These are phyloP conservation scores for Hyparrhenia diplandra DNA, from an alignment of 176 grass and related monocot genomes.

Conservation along the genomic window DNA sequence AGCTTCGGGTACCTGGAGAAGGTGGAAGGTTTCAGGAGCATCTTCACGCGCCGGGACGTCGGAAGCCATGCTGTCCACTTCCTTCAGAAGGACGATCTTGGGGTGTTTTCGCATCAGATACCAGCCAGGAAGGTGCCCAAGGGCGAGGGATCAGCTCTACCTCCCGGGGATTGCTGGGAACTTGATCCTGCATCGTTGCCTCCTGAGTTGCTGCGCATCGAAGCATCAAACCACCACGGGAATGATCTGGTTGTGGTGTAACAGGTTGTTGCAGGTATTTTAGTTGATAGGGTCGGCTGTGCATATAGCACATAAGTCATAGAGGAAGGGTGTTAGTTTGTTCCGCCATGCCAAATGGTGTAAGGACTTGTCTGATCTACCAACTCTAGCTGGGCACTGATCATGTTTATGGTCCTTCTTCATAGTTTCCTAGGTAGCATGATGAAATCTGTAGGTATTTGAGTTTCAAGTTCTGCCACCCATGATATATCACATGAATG, in stretches of 20 bases:
- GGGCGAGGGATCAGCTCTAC: constrained; percentile 35
- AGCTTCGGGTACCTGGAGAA: constrained; percentile 85
- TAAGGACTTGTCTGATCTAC: not conserved
- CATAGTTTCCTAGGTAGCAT: constrained; percentile 8
- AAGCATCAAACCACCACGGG: not conserved
- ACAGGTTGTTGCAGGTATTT: not conserved
- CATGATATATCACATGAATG: not conserved
- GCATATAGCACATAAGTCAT: constrained; percentile 1
- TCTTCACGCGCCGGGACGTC: constrained; percentile 57
- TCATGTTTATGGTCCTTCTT: constrained; percentile 9
- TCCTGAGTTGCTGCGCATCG: constrained; percentile 40
- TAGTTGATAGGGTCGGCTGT: not conserved
- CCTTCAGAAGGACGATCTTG: constrained; percentile 46
- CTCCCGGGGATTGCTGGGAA: constrained; percentile 70
- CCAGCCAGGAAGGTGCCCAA: constrained; percentile 55
- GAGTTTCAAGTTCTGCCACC: not conserved
- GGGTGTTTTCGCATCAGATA: constrained; percentile 65
- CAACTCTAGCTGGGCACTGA: not conserved
- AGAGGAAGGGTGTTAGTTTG: constrained; percentile 7
- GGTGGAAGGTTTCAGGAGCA: constrained; percentile 70
- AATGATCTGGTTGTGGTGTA: not conserved
- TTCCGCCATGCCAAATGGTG: not conserved
- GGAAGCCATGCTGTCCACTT: constrained; percentile 54
- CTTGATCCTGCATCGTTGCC: constrained; percentile 87
- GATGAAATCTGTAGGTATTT: constrained; percentile 3